Conservation (phyloP, 2,329 filamentous ascomycete genomes). For the Sclerotinia glacialis region DNA sequence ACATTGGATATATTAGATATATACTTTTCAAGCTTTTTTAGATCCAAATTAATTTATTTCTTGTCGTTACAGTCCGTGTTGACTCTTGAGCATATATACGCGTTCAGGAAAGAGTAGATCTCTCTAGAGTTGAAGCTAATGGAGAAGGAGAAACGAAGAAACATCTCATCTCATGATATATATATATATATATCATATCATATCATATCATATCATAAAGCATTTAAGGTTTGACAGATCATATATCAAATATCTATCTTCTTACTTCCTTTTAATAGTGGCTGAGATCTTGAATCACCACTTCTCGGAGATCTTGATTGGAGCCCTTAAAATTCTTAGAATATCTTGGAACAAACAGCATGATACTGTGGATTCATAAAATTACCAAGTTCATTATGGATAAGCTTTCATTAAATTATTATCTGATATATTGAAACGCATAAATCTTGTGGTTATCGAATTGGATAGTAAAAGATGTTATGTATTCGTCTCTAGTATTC, state of each 20-base stretch:
- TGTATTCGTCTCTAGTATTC: too few species aligned
- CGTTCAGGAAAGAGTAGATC: not conserved
- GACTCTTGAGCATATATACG: not conserved
- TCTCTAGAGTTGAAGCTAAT: not conserved
- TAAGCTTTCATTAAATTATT: too few species aligned
- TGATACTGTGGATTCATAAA: too few species aligned
- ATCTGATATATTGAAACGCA: too few species aligned
- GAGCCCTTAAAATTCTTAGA: not conserved
- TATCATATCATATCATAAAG: not conserved
- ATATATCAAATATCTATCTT: not conserved
- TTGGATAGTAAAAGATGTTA: too few species aligned
- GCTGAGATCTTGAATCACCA: not conserved
- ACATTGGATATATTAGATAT: too few species aligned
- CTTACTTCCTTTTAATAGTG: not conserved
- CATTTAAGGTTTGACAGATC: not conserved
- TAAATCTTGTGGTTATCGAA: too few species aligned
- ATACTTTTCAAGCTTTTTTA: not conserved
- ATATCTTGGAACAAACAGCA: not conserved
- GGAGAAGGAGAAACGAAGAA: not conserved
- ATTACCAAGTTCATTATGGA: too few species aligned
- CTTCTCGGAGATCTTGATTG: not conserved
- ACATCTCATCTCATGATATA: not conserved
- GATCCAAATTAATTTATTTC: too few species aligned
- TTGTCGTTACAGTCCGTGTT: not conserved
- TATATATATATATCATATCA: too few species aligned